These are phyloP conservation scores for Beauveria australis DNA, from an alignment of 2,329 filamentous ascomycete species.

Conservation along the genomic window DNA sequence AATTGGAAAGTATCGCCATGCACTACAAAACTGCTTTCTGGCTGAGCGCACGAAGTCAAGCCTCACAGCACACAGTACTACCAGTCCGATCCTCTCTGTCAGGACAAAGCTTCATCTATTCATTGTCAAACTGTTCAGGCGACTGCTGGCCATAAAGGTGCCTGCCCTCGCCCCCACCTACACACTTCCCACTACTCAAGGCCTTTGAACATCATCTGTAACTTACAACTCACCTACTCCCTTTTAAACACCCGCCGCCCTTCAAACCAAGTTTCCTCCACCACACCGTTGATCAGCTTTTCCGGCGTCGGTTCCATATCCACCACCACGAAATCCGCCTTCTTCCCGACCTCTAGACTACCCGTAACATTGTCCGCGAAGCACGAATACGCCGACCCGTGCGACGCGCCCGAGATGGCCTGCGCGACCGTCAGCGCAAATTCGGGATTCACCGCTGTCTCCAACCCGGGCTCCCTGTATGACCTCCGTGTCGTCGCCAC, in stretches of 20 bases:
- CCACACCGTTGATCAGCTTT: conserved; percentile 35
- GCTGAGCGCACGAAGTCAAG: no score
- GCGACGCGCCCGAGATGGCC: conserved; percentile 44
- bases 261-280: conserved; percentile 46
- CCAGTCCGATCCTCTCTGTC: no score
- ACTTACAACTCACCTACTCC: not conserved
- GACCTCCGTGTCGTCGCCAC: conserved; percentile 47
- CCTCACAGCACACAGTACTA: no score
- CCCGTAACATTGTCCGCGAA: conserved; percentile 49
- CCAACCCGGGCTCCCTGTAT: conserved; percentile 36
- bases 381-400: conserved; percentile 49
- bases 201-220: no score
- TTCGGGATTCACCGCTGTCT: conserved; percentile 40
- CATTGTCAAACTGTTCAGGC: no score
- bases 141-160: no score
- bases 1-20: no score
- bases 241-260: conserved; percentile 32
- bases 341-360: conserved; percentile 40
- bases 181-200: no score
- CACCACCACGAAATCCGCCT: conserved; percentile 48
- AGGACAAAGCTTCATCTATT: no score
- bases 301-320: conserved; percentile 42
- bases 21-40: no score
- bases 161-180: no score
- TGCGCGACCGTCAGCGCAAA: conserved; percentile 46